Evolutionary conservation across 2,329 filamentous ascomycete species (phyloP).

Genomic region (Cladosporium colombiae): DNA sequence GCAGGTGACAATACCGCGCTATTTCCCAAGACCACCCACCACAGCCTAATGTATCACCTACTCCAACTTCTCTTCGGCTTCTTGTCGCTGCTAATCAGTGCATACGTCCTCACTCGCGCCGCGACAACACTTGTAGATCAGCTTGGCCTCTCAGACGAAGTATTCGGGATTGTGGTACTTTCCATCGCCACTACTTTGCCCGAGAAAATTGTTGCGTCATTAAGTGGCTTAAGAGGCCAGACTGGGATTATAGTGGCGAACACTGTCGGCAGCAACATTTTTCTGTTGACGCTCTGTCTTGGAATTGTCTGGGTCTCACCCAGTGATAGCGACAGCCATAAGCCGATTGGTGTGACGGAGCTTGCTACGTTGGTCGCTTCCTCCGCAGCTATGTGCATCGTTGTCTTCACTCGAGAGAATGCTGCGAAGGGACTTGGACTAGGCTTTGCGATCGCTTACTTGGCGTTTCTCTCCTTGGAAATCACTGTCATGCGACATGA

Average conservation of each 20-base stretch:
- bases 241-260: conserved; percentile 54
- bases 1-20: not conserved
- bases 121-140: conserved; percentile 44
- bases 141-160: conserved; percentile 47
- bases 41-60: conserved; percentile 42
- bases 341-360: conserved; percentile 24
- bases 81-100: conserved; percentile 47
- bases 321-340: conserved; percentile 17
- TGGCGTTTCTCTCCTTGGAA: conserved; percentile 40
- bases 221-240: conserved; percentile 51
- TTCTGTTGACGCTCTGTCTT: conserved; percentile 54
- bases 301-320: conserved; percentile 40
- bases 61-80: conserved; percentile 48
- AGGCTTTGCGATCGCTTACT: conserved; percentile 37
- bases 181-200: conserved; percentile 57
- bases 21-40: not conserved
- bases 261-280: conserved; percentile 58
- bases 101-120: conserved; percentile 52
- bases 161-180: conserved; percentile 52
- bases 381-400: conserved; percentile 25
- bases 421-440: conserved; percentile 28
- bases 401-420: conserved; percentile 25
- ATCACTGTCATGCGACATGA: conserved; percentile 30
- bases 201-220: conserved; percentile 54
- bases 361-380: conserved; percentile 28